phyloP scores from a whole-genome alignment of 2,329 filamentous ascomycete species.

The Stagonosporopsis rhizophila region DNA sequence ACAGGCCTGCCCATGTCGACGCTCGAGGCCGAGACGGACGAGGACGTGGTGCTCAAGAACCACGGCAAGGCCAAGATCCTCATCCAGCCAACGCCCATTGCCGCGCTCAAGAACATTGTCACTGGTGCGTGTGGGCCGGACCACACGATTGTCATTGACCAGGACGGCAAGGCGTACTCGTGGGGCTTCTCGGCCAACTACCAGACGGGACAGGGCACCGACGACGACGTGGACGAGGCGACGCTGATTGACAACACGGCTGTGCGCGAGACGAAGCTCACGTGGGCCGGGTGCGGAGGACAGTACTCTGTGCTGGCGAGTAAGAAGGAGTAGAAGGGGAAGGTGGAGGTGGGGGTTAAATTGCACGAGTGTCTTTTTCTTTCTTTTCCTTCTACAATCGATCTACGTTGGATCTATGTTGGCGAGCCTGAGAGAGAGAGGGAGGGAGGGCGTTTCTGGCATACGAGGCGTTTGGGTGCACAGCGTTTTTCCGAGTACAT shows the following conservation, averaged over 20 bases:
- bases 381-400: background rate
- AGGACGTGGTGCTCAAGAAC: constrained; percentile 56
- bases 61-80: constrained; percentile 73
- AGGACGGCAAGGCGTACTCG: constrained; percentile 72
- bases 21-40: constrained; percentile 50
- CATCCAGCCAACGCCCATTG: constrained; percentile 67
- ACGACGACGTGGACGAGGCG: constrained; percentile 80
- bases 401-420: constrained; percentile 13
- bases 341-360: background rate
- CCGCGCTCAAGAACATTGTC: constrained; percentile 63
- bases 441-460: constrained; percentile 12
- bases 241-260: constrained; percentile 86
- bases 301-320: constrained; percentile 75
- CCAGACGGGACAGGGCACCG: constrained; percentile 78
- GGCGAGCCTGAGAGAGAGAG: background rate
- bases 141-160: constrained; percentile 74
- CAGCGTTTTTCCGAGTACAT: no score
- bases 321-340: constrained; percentile 30
- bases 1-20: constrained; percentile 51
- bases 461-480: constrained; percentile 33
- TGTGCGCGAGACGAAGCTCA: constrained; percentile 74
- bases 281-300: constrained; percentile 84
- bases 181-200: constrained; percentile 86
- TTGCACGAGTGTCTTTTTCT: constrained; percentile 4
- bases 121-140: constrained; percentile 71